Conservation (phyloP, 1,284 basidiomycete genomes). For the Ganoderma lucidum region DNA sequence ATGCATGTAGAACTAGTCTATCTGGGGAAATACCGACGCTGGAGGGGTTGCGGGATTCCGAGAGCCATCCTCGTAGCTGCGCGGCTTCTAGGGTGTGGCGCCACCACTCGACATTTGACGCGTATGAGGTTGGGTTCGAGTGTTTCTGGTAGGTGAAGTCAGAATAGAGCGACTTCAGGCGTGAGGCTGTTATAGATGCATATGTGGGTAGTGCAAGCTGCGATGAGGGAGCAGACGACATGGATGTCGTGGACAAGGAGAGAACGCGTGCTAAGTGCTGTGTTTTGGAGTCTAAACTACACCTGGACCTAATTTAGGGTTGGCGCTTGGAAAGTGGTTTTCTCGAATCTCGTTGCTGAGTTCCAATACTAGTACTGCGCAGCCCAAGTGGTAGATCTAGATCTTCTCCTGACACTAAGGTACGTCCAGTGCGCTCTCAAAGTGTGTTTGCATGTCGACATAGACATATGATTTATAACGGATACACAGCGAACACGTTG, state of each 20-base stretch:
- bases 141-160: conserved; percentile 86
- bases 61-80: conserved; percentile 66
- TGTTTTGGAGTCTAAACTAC: background rate
- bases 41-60: conserved; percentile 36
- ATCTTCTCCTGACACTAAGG: background rate
- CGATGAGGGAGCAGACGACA: conserved; percentile 31
- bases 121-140: conserved; percentile 86
- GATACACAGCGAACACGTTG: conserved; percentile 4
- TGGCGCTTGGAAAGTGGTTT: background rate
- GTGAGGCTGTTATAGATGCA: conserved; percentile 57
- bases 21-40: conserved; percentile 47
- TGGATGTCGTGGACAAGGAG: conserved; percentile 27
- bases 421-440: background rate
- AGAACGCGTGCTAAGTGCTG: too few species aligned
- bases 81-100: conserved; percentile 70
- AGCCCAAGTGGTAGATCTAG: too few species aligned
- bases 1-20: conserved; percentile 70
- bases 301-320: conserved; percentile 6
- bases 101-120: conserved; percentile 91
- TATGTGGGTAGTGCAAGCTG: conserved; percentile 56
- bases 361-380: background rate
- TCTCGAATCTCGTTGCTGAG: background rate
- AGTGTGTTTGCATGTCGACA: background rate
- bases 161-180: conserved; percentile 88
- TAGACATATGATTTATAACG: background rate